Evolutionary conservation across 116 monocot genomes (phyloP).

Genomic region (Trichopus zeylanicus): DNA sequence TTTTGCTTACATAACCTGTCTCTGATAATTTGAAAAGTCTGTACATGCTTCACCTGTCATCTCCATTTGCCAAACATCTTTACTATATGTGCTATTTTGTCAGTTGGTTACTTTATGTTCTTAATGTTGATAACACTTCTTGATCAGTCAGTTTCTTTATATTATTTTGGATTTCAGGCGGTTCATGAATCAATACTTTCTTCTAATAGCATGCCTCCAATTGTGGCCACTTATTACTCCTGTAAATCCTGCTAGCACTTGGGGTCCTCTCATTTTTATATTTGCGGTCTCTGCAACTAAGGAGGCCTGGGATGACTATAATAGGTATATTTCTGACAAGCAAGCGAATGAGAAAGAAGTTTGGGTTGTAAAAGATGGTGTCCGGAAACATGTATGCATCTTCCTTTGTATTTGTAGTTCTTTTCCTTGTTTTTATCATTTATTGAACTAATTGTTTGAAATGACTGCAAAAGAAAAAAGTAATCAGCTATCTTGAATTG

Average conservation of each 20-base stretch:
- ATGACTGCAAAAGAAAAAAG: neutral
- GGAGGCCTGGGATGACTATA: slow-evolving; percentile 99
- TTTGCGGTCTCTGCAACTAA: slow-evolving; percentile 91
- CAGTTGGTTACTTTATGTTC: too few relatives aligned
- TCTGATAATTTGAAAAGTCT: too few relatives aligned
- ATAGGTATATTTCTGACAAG: slow-evolving; percentile 89
- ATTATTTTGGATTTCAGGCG: slow-evolving; percentile 45
- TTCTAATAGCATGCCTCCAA: slow-evolving; percentile 95
- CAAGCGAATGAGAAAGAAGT: slow-evolving; percentile 91
- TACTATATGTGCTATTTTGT: too few relatives aligned
- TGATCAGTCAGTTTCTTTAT: neutral
- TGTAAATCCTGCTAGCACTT: slow-evolving; percentile 97
- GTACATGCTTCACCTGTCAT: too few relatives aligned
- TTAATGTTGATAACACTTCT: too few relatives aligned
- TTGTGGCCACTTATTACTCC: slow-evolving; percentile 95
- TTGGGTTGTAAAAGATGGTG: slow-evolving; percentile 76
- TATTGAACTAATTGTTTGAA: neutral
- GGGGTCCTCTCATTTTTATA: slow-evolving; percentile 95
- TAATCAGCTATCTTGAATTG: neutral
- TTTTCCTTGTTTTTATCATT: neutral
- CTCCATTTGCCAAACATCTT: too few relatives aligned
- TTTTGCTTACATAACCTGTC: too few relatives aligned
- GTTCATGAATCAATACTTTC: slow-evolving; percentile 98
- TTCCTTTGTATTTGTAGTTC: neutral
- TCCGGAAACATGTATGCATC: slow-evolving; percentile 58